Conservation (phyloP, 2,329 filamentous ascomycete genomes). For the Ceratocystis albifundus region DNA sequence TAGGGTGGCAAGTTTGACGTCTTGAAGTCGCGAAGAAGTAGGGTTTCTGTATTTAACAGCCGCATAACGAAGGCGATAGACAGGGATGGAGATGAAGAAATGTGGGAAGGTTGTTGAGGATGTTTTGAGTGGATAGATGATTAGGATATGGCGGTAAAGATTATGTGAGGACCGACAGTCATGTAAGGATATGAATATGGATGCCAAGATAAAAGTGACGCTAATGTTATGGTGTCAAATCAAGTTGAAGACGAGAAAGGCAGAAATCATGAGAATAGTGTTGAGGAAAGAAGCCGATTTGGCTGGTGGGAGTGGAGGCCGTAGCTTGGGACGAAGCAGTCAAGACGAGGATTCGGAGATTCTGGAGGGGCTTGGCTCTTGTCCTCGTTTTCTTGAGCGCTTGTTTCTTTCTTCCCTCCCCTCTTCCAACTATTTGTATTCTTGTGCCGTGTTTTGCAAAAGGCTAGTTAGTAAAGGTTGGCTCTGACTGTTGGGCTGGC, state of each 20-base stretch:
- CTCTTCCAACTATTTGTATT: not conserved
- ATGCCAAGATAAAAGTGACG: not conserved
- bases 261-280: not conserved
- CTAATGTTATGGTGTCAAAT: not conserved
- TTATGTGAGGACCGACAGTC: not conserved
- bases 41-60: constrained; percentile 20
- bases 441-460: not conserved
- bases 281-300: not conserved
- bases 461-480: not conserved
- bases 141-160: not conserved
- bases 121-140: not conserved
- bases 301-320: not conserved
- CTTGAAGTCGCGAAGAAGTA: constrained; percentile 20
- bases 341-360: not conserved
- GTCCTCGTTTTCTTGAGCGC: not conserved
- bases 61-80: constrained; percentile 16
- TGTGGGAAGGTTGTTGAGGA: not conserved
- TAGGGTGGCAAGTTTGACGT: constrained; percentile 16
- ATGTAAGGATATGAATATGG: not conserved
- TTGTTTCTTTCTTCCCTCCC: not conserved
- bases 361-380: not conserved
- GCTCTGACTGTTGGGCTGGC: not conserved
- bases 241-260: not conserved
- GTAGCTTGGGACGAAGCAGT: not conserved
- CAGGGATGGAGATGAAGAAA: not conserved